Base-by-base conservation (phyloP, 1,139 yeast genomes). In the Yamadazyma jaroonii region DNA sequence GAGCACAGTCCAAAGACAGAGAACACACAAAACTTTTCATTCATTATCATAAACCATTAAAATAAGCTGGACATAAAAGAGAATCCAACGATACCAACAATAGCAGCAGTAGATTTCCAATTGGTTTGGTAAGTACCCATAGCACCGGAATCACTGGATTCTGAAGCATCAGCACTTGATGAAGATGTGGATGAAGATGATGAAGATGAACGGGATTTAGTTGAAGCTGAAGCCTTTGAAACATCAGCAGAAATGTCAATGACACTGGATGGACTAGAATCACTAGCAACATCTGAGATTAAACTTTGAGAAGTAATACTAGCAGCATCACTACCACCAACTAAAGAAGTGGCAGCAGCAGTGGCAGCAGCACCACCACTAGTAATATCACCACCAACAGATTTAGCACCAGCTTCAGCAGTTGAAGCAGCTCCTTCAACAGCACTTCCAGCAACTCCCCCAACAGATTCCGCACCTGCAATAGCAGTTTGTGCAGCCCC, bases 31-130 rank as follows among this genome's bases (percentile, higher is more conserved):
- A 29, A 4, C 23, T n/a, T n/a, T 17, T 17, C 20, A 17, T 17
- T 4, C 20, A 17, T 23, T 15, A n/a, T n/a, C n/a, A n/a, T n/a
- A n/a, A n/a, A n/a, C n/a, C 26, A 24, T 54, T 59, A 66, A 49
- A 58, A 41, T 38, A 64, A 41, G 53, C 64, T 65, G 47, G 64
- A 53, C 31, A 67, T 37, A 46, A 68, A 64, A 31, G 72, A 59
- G 44, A 58, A 44, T 32, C 72, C 74, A 40, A 70, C 57, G 38
- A 70, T 39, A 38, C 65, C 67, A 33, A 63, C 67, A 31, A 70
- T 57, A 15, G 62, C 63, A 36, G 57, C 57, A 26, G 70, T 61
- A 53, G 56, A 64, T 57, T 70, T 70, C 75, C 73, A 68, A 39
- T 64, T 57, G 24, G 54, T 29, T 20, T 56, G 58, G 23, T 50